These are phyloP conservation scores for Aspergillus thermomutatus DNA, from an alignment of 2,329 filamentous ascomycete species.

Conservation along the genomic window DNA sequence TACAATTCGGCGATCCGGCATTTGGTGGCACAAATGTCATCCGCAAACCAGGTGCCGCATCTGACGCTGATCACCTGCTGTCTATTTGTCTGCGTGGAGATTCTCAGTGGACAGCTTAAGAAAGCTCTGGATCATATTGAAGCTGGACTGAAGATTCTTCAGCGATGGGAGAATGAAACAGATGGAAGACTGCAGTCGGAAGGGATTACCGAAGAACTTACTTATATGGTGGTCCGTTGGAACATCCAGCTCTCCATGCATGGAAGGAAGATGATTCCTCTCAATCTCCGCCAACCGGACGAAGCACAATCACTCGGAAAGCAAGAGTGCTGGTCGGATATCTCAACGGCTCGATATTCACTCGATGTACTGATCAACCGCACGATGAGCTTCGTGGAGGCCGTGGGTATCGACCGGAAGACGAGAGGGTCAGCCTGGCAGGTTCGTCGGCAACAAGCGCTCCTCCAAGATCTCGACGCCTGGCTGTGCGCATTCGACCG, in stretches of 20 bases:
- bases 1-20: slow-evolving; percentile 48
- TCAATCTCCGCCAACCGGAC: neutral
- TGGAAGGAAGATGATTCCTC: neutral
- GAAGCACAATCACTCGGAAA: neutral
- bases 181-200: neutral
- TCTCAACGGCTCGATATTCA: neutral
- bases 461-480: neutral
- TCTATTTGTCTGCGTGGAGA: slow-evolving; percentile 22
- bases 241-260: neutral
- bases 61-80: slow-evolving; percentile 18
- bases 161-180: neutral
- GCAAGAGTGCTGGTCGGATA: neutral
- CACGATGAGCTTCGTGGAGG: neutral
- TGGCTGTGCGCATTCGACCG: slow-evolving; percentile 13
- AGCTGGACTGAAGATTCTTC: slow-evolving; percentile 18
- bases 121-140: slow-evolving; percentile 21
- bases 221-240: slow-evolving; percentile 6
- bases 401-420: slow-evolving; percentile 4
- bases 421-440: neutral
- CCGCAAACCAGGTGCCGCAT: slow-evolving; percentile 1
- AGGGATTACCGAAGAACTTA: neutral
- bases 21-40: slow-evolving; percentile 31
- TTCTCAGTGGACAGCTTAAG: slow-evolving; percentile 13
- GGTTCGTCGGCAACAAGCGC: neutral
- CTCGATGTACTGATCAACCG: neutral